phyloP scores from a whole-genome alignment of 805 yeast genomes.

The Isabelozyma rhagii region DNA sequence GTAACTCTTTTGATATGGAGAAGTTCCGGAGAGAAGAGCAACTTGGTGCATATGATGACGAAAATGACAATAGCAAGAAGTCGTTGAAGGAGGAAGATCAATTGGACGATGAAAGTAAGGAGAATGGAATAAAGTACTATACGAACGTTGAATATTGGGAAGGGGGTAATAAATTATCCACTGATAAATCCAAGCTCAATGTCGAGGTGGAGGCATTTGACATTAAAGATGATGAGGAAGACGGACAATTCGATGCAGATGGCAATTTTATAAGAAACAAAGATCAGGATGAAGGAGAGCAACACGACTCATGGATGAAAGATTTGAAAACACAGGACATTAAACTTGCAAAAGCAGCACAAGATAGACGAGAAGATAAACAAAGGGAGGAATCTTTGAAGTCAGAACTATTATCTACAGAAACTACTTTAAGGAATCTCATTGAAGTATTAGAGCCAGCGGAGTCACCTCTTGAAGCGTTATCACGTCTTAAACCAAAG shows the following conservation, averaged over 20 bases:
- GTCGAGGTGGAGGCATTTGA: conserved; percentile 63
- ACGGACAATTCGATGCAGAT: conserved; percentile 58
- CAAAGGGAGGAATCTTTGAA: conserved; percentile 7
- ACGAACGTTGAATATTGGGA: conserved; percentile 22
- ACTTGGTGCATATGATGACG: conserved; percentile 11
- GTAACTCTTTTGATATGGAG: conserved; percentile 15
- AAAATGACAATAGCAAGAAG: conserved; percentile 7
- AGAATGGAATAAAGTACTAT: conserved; percentile 18
- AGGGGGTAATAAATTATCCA: not conserved
- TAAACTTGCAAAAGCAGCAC: conserved; percentile 40
- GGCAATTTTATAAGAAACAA: conserved; percentile 54
- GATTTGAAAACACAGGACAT: conserved; percentile 15
- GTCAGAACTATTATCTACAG: conserved; percentile 11
- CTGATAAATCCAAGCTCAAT: conserved; percentile 11
- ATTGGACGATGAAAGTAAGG: conserved; percentile 8
- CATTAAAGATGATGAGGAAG: conserved; percentile 52
- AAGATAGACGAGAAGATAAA: conserved; percentile 35
- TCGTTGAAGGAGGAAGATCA: conserved; percentile 6
- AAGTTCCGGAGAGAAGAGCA: conserved; percentile 22
- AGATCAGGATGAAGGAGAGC: conserved; percentile 23
- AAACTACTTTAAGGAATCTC: conserved; percentile 20
- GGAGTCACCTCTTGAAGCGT: conserved; percentile 58
- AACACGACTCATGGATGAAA: conserved; percentile 16
- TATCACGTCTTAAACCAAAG: conserved; percentile 36
- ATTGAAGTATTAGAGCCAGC: conserved; percentile 51